Evolutionary conservation across 1,284 basidiomycete species (phyloP).

Genomic region (Phylloporus gajari): DNA sequence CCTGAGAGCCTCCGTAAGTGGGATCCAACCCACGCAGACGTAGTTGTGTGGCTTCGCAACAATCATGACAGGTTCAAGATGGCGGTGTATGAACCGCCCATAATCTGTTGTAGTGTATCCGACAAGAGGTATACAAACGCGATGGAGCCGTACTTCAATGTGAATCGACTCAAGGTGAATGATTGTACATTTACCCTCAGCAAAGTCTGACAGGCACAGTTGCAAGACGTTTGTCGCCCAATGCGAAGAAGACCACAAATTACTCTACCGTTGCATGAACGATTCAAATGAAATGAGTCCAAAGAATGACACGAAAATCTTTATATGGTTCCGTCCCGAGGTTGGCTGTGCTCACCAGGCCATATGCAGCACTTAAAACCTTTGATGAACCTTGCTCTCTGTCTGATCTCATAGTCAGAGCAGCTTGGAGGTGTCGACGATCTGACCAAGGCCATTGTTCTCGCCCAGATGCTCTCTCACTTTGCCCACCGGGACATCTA

Average conservation of each 20-base stretch:
- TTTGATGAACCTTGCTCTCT: no score
- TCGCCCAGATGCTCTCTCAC: no score
- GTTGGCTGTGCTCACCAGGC: slow-evolving; percentile 20
- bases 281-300: slow-evolving; percentile 66
- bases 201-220: slow-evolving; percentile 5
- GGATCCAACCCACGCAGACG: slow-evolving; percentile 70
- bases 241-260: slow-evolving; percentile 83
- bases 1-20: slow-evolving; percentile 60
- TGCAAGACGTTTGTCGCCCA: slow-evolving; percentile 87
- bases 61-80: slow-evolving; percentile 78
- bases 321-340: slow-evolving; percentile 70
- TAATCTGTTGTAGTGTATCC: slow-evolving; percentile 77
- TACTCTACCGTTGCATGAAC: slow-evolving; percentile 73
- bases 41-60: slow-evolving; percentile 81
- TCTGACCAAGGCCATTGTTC: no score
- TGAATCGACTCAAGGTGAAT: slow-evolving; percentile 70
- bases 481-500: no score
- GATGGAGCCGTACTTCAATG: slow-evolving; percentile 80
- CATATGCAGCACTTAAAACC: no score
- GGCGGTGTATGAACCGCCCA: slow-evolving; percentile 88
- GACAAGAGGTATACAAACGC: slow-evolving; percentile 71
- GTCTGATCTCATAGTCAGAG: no score
- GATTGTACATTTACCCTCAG: neutral
- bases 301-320: slow-evolving; percentile 61
- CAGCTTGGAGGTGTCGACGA: no score